A percentile compares a stretch with the other conserved stretches of the same genome.
Conservation (phyloP, 2,329 filamentous ascomycete genomes). For the Stylonectria norvegica region DNA sequence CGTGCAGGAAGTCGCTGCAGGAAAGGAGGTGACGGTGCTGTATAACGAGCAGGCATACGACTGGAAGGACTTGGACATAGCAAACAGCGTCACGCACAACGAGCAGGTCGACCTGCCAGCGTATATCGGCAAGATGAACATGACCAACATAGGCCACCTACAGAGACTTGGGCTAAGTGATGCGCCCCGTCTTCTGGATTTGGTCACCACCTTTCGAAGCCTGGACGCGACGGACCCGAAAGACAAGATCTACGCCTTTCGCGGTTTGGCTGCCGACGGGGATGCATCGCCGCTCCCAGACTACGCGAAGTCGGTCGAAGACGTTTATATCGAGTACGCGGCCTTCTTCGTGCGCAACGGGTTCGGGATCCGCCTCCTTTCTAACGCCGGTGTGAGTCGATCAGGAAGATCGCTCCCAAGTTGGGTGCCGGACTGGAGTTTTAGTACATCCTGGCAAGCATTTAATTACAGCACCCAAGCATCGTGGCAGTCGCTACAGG, state of each 20-base stretch:
- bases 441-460: slow-evolving; percentile 5
- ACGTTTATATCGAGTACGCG: slow-evolving; percentile 6
- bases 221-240: slow-evolving; percentile 7
- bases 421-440: slow-evolving; percentile 10
- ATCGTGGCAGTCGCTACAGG: slow-evolving; percentile 1
- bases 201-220: slow-evolving; percentile 2
- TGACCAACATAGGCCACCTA: slow-evolving; percentile 6
- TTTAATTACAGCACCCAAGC: slow-evolving; percentile 3
- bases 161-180: not conserved
- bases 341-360: slow-evolving; percentile 6
- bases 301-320: slow-evolving; percentile 7
- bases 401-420: slow-evolving; percentile 4
- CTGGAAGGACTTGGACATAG: slow-evolving; percentile 5
- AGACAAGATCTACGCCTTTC: slow-evolving; percentile 12
- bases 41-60: slow-evolving; percentile 3
- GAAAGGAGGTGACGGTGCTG: slow-evolving; percentile 4
- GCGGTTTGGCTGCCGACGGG: slow-evolving; percentile 6
- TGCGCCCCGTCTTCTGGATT: slow-evolving; percentile 1
- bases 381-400: slow-evolving; percentile 5
- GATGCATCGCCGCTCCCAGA: slow-evolving; percentile 4
- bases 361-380: slow-evolving; percentile 1
- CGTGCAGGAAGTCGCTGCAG: slow-evolving; percentile 8
- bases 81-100: slow-evolving; percentile 6
- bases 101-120: slow-evolving; percentile 3
- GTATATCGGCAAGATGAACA: slow-evolving; percentile 4